Evolutionary conservation across 208 protist genomes (phyloP).

Genomic region (Wallacemonas collosoma): DNA sequence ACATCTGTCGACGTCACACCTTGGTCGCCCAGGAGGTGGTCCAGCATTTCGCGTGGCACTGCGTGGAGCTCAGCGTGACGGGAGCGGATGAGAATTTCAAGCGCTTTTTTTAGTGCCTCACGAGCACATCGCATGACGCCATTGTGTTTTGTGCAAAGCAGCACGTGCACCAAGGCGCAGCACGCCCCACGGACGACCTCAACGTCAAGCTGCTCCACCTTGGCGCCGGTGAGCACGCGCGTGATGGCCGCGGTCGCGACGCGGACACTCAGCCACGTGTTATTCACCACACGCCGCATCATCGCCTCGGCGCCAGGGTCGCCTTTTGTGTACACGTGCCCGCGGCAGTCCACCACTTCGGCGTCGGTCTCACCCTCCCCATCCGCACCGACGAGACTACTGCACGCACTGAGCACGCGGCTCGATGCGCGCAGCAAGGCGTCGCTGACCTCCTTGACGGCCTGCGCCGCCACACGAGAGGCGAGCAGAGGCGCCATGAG

Average conservation of each 20-base stretch:
- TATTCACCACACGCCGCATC: conserved; percentile 89
- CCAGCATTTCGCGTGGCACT: conserved; percentile 66
- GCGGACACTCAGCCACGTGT: conserved; percentile 88
- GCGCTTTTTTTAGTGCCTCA: conserved; percentile 55
- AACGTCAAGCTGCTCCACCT: conserved; percentile 43
- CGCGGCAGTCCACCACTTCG: conserved; percentile 86
- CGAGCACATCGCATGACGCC: conserved; percentile 87
- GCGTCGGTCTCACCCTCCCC: conserved; percentile 15
- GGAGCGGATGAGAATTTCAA: conserved; percentile 63
- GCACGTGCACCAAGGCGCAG: conserved; percentile 66
- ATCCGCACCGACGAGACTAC: conserved; percentile 12
- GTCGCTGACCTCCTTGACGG: conserved; percentile 12
- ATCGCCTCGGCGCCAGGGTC: conserved; percentile 43
- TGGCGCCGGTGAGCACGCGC: conserved; percentile 39
- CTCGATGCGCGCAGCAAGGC: not conserved
- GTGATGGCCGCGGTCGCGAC: conserved; percentile 47
- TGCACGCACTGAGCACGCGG: not conserved
- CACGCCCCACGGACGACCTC: conserved; percentile 37
- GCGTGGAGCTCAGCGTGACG: conserved; percentile 45
- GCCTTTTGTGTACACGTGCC: conserved; percentile 76
- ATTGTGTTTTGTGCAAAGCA: conserved; percentile 91
- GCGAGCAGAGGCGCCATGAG: conserved; percentile 31
- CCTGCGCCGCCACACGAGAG: not conserved
- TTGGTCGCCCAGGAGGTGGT: conserved; percentile 69
- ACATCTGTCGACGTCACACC: conserved; percentile 78